Percentiles rank a stretch among this genome's conserved stretches.
Conservation (phyloP, 352 stramenopile species). For the Hyaloperonospora brassicae region DNA sequence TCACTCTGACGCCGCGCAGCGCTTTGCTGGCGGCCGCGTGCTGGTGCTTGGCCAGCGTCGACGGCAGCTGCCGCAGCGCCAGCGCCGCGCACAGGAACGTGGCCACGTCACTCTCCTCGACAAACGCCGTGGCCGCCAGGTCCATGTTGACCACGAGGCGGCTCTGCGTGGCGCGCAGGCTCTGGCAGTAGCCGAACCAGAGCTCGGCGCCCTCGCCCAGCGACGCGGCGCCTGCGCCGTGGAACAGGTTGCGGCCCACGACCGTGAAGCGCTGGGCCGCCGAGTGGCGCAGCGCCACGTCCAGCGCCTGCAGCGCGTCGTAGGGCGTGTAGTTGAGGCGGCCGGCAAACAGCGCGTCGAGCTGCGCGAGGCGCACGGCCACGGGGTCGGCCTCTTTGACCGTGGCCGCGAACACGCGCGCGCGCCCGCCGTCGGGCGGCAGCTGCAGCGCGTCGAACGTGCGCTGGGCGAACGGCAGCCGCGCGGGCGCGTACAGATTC, state of each 20-base stretch:
- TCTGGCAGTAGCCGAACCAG: slow-evolving; percentile 76
- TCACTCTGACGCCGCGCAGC: slow-evolving; percentile 56
- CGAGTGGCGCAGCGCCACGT: slow-evolving; percentile 57
- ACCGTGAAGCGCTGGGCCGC: slow-evolving; percentile 43
- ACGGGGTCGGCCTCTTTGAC: slow-evolving; percentile 53
- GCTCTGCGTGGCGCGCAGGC: slow-evolving; percentile 55
- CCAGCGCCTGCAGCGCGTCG: slow-evolving; percentile 61
- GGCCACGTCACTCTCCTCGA: slow-evolving; percentile 47
- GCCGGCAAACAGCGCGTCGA: slow-evolving; percentile 45
- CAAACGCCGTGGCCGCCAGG: slow-evolving; percentile 61
- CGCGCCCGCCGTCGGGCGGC: slow-evolving; percentile 35
- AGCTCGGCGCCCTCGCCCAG: slow-evolving; percentile 57
- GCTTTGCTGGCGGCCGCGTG: slow-evolving; percentile 44
- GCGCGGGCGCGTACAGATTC: slow-evolving; percentile 45
- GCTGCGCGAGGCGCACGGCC: slow-evolving; percentile 54
- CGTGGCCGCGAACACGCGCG: slow-evolving; percentile 35
- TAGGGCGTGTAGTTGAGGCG: slow-evolving; percentile 67
- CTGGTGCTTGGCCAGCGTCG: slow-evolving; percentile 34
- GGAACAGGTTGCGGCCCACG: slow-evolving; percentile 57
- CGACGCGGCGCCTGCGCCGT: slow-evolving; percentile 22
- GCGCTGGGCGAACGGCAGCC: slow-evolving; percentile 39
- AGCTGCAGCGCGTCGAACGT: slow-evolving; percentile 33
- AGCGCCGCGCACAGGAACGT: slow-evolving; percentile 39
- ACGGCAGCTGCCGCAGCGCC: slow-evolving; percentile 22
- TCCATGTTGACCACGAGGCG: slow-evolving; percentile 63